A percentile compares a stretch with the other conserved stretches of the same genome.
Evolutionary conservation across 2,329 filamentous ascomycete genomes (phyloP).

Genomic region (Penicillium thymicola): DNA sequence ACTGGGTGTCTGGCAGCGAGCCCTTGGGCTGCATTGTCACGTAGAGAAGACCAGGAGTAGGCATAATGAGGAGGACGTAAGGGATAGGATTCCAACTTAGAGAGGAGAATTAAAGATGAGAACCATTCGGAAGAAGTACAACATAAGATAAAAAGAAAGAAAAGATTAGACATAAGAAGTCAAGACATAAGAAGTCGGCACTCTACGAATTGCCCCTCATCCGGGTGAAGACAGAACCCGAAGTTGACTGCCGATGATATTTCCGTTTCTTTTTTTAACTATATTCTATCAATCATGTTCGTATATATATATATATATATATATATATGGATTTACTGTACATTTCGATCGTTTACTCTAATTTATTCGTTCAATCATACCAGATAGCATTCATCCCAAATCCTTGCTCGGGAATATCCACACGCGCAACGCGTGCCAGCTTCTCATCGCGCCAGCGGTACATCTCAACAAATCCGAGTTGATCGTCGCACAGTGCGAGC

Average conservation of each 20-base stretch:
- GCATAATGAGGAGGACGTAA: conserved; percentile 23
- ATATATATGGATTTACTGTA: neutral
- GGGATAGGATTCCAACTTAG: neutral
- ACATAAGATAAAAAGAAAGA: too few species aligned
- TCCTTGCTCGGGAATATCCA: conserved; percentile 78
- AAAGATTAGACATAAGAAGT: neutral
- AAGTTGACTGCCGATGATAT: conserved; percentile 23
- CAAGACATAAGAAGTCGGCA: neutral
- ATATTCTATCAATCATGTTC: neutral
- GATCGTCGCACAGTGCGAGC: conserved; percentile 85
- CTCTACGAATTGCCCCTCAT: conserved; percentile 14
- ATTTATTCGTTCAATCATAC: conserved; percentile 62
- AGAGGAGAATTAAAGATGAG: neutral
- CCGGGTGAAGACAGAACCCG: conserved; percentile 25
- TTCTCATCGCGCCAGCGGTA: conserved; percentile 84
- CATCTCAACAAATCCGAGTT: conserved; percentile 82
- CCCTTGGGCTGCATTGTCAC: conserved; percentile 80
- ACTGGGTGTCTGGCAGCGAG: conserved; percentile 63
- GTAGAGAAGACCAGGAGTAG: conserved; percentile 67
- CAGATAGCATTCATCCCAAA: conserved; percentile 97
- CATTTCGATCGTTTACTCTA: neutral
- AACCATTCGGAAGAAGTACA: neutral
- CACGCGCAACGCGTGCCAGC: conserved; percentile 69
- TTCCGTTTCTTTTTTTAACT: neutral
- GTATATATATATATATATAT: neutral